phyloP scores from a whole-genome alignment of 306 rosid genomes.

The Hippophae gyantsensis region DNA sequence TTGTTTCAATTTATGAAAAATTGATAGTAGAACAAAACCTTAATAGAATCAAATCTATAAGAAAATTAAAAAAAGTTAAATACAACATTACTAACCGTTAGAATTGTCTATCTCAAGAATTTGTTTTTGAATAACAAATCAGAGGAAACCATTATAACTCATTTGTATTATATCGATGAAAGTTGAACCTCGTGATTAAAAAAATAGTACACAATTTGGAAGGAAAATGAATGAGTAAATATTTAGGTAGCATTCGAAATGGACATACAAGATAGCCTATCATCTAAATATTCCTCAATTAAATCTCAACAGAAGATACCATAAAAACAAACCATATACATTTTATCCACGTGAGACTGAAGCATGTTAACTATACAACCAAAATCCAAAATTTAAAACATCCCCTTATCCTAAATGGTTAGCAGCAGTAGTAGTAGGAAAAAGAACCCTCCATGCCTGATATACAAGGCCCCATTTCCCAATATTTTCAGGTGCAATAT shows the following conservation, averaged over 20 bases:
- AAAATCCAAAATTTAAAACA: slow-evolving; percentile 17
- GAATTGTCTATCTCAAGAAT: too few relatives aligned
- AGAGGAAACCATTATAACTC: too few relatives aligned
- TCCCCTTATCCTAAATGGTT: slow-evolving; percentile 16
- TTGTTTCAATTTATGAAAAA: too few relatives aligned
- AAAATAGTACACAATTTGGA: too few relatives aligned
- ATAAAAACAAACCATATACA: slow-evolving; percentile 15
- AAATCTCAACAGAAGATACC: slow-evolving; percentile 7
- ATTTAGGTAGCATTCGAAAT: neutral
- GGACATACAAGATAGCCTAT: slow-evolving; percentile 7
- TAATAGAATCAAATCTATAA: too few relatives aligned
- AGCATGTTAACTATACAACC: slow-evolving; percentile 16
- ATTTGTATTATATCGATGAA: too few relatives aligned
- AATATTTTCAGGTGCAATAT: slow-evolving; percentile 2
- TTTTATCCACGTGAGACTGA: slow-evolving; percentile 13
- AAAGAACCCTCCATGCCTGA: slow-evolving; percentile 10
- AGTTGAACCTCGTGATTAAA: neutral
- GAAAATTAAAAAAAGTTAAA: too few relatives aligned
- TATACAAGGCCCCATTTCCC: neutral
- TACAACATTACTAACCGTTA: too few relatives aligned
- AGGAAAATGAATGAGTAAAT: neutral
- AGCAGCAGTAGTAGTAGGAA: slow-evolving; percentile 16
- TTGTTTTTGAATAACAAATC: too few relatives aligned
- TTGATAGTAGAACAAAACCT: too few relatives aligned
- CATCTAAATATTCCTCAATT: slow-evolving; percentile 16